These are phyloP conservation scores for Pugionium dolabratum DNA, from an alignment of 345 rosid species.

Conservation along the genomic window DNA sequence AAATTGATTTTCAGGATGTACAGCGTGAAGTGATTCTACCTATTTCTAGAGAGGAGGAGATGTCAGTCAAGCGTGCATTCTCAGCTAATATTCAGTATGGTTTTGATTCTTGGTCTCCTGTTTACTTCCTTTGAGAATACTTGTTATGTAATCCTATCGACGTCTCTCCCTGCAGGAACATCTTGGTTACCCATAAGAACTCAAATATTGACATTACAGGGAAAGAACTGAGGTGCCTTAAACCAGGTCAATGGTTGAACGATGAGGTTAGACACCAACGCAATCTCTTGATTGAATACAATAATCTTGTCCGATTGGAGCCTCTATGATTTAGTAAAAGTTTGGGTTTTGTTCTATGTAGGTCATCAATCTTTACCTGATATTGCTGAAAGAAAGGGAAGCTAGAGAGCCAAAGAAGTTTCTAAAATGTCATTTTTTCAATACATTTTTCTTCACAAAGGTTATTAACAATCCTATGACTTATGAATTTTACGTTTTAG, in stretches of 20 bases:
- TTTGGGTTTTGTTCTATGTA: constrained; percentile 40
- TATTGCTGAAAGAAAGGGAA: constrained; percentile 92
- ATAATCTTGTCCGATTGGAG: not conserved
- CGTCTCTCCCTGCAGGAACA: constrained; percentile 43
- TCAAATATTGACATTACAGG: constrained; percentile 81
- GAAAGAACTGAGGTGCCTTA: constrained; percentile 64
- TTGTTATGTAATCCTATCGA: constrained; percentile 25
- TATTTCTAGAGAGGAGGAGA: constrained; percentile 30
- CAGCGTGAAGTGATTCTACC: constrained; percentile 21
- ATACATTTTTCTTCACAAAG: constrained; percentile 94
- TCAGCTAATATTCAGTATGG: constrained; percentile 51
- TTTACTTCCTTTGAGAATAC: constrained; percentile 2
- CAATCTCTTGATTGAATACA: not conserved
- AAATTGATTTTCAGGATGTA: constrained; percentile 24
- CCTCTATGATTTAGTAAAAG: constrained; percentile 14
- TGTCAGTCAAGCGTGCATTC: constrained; percentile 36
- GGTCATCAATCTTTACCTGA: constrained; percentile 90
- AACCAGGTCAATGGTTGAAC: constrained; percentile 83
- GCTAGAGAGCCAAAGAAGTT: constrained; percentile 81
- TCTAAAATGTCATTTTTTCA: constrained; percentile 91
- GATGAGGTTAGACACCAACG: constrained; percentile 67
- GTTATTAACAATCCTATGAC: constrained; percentile 41
- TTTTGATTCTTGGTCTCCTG: constrained; percentile 15
- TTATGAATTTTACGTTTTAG: constrained; percentile 1
- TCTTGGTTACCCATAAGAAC: constrained; percentile 56